Percentiles rank a stretch among this genome's conserved stretches.
These are phyloP conservation scores for Panaeolus papilionaceus DNA, from an alignment of 768 basidiomycete genomes.

Conservation along the genomic window DNA sequence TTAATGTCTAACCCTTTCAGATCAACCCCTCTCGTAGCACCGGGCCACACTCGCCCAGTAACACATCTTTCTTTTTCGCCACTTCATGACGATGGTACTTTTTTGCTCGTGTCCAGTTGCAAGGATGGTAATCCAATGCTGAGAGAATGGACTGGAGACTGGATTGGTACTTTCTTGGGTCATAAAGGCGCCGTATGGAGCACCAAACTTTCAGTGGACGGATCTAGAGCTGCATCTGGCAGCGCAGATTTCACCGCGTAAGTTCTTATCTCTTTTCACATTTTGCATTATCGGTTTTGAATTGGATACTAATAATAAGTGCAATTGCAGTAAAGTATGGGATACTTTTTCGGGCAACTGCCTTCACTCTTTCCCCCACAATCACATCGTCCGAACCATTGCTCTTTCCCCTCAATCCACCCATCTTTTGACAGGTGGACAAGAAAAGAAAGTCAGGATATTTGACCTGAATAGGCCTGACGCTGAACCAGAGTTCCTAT, in stretches of 20 bases:
- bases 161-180: conserved; percentile 93
- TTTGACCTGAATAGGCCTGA: conserved; percentile 90
- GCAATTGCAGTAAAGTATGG: conserved; percentile 85
- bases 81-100: conserved; percentile 84
- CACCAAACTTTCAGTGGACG: conserved; percentile 88
- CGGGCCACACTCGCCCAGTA: conserved; percentile 87
- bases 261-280: conserved; percentile 35
- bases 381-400: conserved; percentile 97
- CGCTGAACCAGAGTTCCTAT: conserved; percentile 84
- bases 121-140: conserved; percentile 99
- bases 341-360: conserved; percentile 89
- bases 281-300: conserved; percentile 12
- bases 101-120: conserved; percentile 93
- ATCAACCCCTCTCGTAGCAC: conserved; percentile 81
- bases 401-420: conserved; percentile 77
- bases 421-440: conserved; percentile 88
- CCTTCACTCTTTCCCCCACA: conserved; percentile 96
- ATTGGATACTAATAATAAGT: conserved; percentile 21
- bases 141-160: conserved; percentile 97
- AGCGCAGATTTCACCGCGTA: conserved; percentile 99
- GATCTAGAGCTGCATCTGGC: conserved; percentile 86
- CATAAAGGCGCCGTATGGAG: conserved; percentile 98
- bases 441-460: conserved; percentile 97
- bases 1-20: conserved; percentile 71
- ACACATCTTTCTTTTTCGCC: conserved; percentile 94